Conservation (phyloP, 345 rosid species). For the Hirschfeldia incana region DNA sequence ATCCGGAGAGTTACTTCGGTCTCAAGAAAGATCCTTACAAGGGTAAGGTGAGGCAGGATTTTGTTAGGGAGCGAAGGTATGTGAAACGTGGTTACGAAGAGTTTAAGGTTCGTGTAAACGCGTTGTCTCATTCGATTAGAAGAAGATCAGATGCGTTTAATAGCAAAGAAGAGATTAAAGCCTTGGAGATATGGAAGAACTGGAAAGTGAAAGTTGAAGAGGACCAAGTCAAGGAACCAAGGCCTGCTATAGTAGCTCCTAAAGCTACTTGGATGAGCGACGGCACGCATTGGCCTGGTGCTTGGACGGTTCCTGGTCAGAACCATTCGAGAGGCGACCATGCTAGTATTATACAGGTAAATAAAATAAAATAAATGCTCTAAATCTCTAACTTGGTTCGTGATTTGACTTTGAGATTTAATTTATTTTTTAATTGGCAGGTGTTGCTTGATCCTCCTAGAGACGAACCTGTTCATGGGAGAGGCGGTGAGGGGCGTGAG, state of each 20-base stretch:
- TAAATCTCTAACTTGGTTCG: too few relatives aligned
- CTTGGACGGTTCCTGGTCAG: too few relatives aligned
- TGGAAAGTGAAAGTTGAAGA: constrained; percentile 27
- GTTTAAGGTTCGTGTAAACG: constrained; percentile 74
- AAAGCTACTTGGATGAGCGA: constrained; percentile 94
- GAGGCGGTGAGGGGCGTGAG: not conserved
- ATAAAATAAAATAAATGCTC: too few relatives aligned
- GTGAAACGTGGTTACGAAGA: constrained; percentile 81
- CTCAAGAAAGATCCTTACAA: constrained; percentile 78
- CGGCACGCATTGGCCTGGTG: constrained; percentile 20
- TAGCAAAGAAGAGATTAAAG: constrained; percentile 67
- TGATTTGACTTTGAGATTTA: too few relatives aligned
- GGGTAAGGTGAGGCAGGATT: constrained; percentile 64
- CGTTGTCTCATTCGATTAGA: constrained; percentile 64
- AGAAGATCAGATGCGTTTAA: constrained; percentile 77
- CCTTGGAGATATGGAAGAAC: constrained; percentile 62
- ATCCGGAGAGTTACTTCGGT: constrained; percentile 79
- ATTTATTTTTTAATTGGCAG: constrained; percentile 28
- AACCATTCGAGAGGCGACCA: too few relatives aligned
- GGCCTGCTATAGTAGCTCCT: constrained; percentile 55
- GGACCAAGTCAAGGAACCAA: constrained; percentile 45
- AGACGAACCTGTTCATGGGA: constrained; percentile 47
- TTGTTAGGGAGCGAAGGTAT: constrained; percentile 69
- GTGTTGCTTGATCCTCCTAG: constrained; percentile 77
- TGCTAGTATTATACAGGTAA: too few relatives aligned